Conservation (phyloP, 192 early-diverging fungal species). For the Entophlyctis luteolus region DNA sequence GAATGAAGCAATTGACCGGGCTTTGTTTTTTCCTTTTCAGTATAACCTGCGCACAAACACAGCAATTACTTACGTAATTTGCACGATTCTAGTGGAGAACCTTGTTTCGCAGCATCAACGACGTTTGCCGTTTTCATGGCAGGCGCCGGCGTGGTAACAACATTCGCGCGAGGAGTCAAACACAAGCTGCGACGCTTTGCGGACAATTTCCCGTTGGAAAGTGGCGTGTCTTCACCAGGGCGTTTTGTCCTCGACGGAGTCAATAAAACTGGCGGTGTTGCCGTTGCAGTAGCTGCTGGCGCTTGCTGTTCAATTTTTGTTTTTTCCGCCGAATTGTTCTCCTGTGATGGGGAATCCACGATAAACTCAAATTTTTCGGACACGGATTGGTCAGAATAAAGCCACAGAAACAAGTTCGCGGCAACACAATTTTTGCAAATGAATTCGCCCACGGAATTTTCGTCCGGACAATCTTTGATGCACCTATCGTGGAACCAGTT, state of each 20-base stretch:
- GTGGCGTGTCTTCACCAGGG: background rate
- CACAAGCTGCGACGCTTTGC: background rate
- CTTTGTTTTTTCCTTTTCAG: background rate
- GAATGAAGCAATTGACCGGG: background rate
- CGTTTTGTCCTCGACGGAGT: background rate
- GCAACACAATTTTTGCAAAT: constrained; percentile 64
- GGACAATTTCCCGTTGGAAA: background rate
- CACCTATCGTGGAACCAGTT: constrained; percentile 64
- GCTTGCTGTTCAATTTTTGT: too few relatives aligned
- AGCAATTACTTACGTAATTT: constrained; percentile 1
- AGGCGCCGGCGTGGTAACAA: background rate
- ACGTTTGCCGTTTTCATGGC: background rate
- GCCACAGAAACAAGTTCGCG: constrained; percentile 18
- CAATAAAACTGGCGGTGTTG: too few relatives aligned
- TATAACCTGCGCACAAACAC: background rate
- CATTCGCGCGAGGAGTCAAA: background rate
- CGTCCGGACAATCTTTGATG: constrained; percentile 41
- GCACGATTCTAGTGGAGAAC: background rate
- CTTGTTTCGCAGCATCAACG: background rate
- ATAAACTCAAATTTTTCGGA: too few relatives aligned
- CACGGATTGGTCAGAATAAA: constrained; percentile 7
- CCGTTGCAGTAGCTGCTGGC: too few relatives aligned
- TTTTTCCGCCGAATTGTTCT: too few relatives aligned
- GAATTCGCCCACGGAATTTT: constrained; percentile 60
- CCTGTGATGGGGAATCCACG: too few relatives aligned